Base-by-base conservation (phyloP, 2,329 filamentous ascomycete genomes). In the Monilinia fructigena region DNA sequence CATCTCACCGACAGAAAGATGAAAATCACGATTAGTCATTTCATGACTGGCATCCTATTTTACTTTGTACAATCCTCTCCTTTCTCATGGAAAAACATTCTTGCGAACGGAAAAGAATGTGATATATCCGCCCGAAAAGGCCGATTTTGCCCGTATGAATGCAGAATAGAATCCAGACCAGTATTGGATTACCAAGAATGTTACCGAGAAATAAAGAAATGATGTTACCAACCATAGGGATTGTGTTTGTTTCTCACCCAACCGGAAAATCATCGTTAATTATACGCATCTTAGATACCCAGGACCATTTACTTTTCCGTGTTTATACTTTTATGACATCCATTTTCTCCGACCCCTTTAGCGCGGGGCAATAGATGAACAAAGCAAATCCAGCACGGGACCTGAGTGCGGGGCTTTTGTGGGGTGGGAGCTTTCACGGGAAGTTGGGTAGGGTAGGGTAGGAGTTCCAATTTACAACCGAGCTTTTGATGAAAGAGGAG, bases 241-340 rank as follows among this genome's bases (percentile, higher is more conserved):
- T 35, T 48, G 23, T 23, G 23, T 23, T 2, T 52, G 31, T 38
- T 48, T 48, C 26, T 56, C 48, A 35, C 47, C 20, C 65, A 48
- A 66, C 70, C 71, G 71, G 68, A 66, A 71, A 72, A 69, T 71
- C 70, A 64, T 72, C 66, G 65, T 72, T 58, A 54, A 55, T 2
- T 0, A n/a, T 11, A 31, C n/a, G 6, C 55, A 47, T 28, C 20
- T 40, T 2, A 35, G 18, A 14, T 35, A 23, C n/a, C 10, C n/a
- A 23, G 40, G 38, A 14, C 40, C 11, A 14, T 42, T 42, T 42
- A 42, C 18, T 59, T 59, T 45, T 14, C 55, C 55, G 40, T 47
- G 55, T 59, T 35, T 56, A 28, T 20, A 11, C 18, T 26, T 54
- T 42, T 55, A 31, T 42, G 26, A 23, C 28, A 53, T 68, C 64